Evolutionary conservation across 352 stramenopile species (phyloP).

Genomic region (Thalassiosira exigua): DNA sequence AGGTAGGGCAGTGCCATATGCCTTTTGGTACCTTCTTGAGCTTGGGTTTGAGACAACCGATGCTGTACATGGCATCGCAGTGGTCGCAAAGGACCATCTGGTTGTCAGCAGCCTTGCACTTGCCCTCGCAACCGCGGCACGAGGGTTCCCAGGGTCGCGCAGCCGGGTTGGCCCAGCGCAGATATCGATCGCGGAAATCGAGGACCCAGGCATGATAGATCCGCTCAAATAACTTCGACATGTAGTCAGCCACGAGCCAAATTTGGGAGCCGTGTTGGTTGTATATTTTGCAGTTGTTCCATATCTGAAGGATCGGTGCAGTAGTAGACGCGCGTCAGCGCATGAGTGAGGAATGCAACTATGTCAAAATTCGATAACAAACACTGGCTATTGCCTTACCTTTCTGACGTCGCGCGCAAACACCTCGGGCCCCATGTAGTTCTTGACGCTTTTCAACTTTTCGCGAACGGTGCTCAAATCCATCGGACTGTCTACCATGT

Average conservation of each 20-base stretch:
- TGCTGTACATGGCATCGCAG: slow-evolving; percentile 89
- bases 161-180: slow-evolving; percentile 84
- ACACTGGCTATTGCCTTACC: slow-evolving; percentile 46
- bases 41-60: slow-evolving; percentile 84
- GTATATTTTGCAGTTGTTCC: slow-evolving; percentile 89
- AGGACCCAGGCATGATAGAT: slow-evolving; percentile 89
- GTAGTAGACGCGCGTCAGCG: background rate
- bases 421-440: slow-evolving; percentile 79
- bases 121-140: slow-evolving; percentile 81
- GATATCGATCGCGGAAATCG: slow-evolving; percentile 86
- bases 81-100: slow-evolving; percentile 88
- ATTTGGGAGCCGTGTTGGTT: slow-evolving; percentile 86
- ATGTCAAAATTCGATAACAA: background rate
- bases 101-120: slow-evolving; percentile 72
- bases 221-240: slow-evolving; percentile 87
- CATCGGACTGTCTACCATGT: slow-evolving; percentile 86
- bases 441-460: slow-evolving; percentile 76
- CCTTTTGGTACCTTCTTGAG: slow-evolving; percentile 84
- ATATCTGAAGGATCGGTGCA: slow-evolving; percentile 63
- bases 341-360: background rate
- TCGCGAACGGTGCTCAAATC: slow-evolving; percentile 83
- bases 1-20: slow-evolving; percentile 86
- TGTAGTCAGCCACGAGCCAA: slow-evolving; percentile 87
- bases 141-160: slow-evolving; percentile 87
- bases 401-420: slow-evolving; percentile 86